Percentiles rank a stretch among this genome's conserved stretches.
Evolutionary conservation across 2,329 filamentous ascomycete species (phyloP).

Genomic region (Diaporthe citrichinensis): DNA sequence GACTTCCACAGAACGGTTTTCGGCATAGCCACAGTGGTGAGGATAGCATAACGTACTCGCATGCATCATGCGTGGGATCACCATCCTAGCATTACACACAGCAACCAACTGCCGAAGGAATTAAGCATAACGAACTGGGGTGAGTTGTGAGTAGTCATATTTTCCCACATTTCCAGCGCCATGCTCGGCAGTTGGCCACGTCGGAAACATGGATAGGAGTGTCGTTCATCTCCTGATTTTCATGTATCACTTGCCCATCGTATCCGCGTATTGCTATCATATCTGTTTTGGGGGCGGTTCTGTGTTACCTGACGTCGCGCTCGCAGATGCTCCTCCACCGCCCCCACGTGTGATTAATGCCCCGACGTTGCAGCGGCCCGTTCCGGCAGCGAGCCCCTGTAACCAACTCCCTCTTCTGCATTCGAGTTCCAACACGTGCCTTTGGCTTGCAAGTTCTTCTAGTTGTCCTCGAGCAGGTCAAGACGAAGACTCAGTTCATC

Average conservation of each 20-base stretch:
- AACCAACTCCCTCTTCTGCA: background rate
- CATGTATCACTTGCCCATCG: background rate
- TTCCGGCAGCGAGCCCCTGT: constrained; percentile 21
- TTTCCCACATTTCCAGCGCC: background rate
- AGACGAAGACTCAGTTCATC: accelerated
- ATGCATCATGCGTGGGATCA: background rate
- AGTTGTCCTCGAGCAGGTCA: background rate
- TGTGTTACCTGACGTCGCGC: constrained; percentile 28
- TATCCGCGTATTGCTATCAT: constrained; percentile 1
- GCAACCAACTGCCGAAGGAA: constrained; percentile 2
- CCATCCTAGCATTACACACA: background rate
- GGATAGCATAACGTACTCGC: background rate
- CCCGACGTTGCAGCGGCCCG: constrained; percentile 25
- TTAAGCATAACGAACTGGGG: background rate
- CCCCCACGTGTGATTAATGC: constrained; percentile 29
- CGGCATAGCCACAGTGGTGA: background rate
- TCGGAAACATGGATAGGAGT: background rate
- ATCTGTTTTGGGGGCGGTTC: background rate
- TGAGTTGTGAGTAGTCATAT: constrained; percentile 9
- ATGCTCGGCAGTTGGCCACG: background rate
- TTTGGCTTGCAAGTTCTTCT: background rate
- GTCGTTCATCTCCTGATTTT: background rate
- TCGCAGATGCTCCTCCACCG: constrained; percentile 19
- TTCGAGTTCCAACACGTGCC: background rate
- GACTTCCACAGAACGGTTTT: background rate